Evolutionary conservation across 2,329 filamentous ascomycete genomes (phyloP), one percentile per base, ranked within the genome.

Genomic region (Trichoderma sp.): DNA sequence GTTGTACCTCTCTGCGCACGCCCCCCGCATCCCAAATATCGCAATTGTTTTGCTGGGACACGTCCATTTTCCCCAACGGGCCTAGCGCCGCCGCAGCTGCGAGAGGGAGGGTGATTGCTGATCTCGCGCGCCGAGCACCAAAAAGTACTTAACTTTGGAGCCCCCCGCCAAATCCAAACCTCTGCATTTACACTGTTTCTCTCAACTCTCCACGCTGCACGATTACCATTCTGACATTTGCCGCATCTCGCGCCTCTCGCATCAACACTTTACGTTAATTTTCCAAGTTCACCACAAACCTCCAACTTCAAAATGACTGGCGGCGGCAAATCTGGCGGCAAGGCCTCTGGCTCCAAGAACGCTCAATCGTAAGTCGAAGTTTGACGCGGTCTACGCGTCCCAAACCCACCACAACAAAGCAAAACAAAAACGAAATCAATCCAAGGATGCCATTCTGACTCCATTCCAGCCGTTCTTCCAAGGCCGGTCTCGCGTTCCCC

Each of bases 311-410:
- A 64, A 65, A 67, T 67, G 65, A 67, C 65, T 56, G 65, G 94
- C 88, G 94, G 94, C 83, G 95, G 95, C 83, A 99, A 99, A 85
- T 97, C 94, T 85, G 95, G 95, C 83, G 95, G 95, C 89, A 98
- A 98, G 90, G 93, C 94, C 86, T 94, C 91, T 85, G 93, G 93
- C 85, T 90, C 91, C 85, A 99, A 99, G 92, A 96, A 91, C 87
- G 91, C 95, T 78, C 95, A 98, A 87, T 97, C 93, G 95, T 98
- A 85, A 89, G 93, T 90, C 30, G 30, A 30, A 4, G 4, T 24
- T 43, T 15, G 15, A 34, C 26, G 24, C 30, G 45, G 44, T 41
- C n/a, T 7, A 26, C 9, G 19, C 28, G 26, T 50, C 10, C 45
- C 21, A 39, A 9, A 28, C 15, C 45, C 50, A 34, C 9, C 15